Percentiles rank a stretch among this genome's conserved stretches.
Conservation (phyloP, 2,329 filamentous ascomycete species). For the Sphaerulina vaccinii region DNA sequence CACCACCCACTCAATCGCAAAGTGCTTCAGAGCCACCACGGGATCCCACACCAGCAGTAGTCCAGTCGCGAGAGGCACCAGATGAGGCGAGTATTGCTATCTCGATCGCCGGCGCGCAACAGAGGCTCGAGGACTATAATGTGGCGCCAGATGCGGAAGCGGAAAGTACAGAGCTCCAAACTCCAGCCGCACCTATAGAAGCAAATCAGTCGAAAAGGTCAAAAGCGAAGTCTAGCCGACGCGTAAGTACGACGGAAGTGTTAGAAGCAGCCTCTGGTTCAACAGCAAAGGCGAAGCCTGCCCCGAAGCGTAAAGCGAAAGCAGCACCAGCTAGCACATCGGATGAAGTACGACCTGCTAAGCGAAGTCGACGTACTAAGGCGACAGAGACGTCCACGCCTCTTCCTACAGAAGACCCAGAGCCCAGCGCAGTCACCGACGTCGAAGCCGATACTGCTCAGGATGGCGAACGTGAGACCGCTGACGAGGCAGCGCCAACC, state of each 20-base stretch:
- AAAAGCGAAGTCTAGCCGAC: background rate
- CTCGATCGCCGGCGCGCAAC: slow-evolving; percentile 5
- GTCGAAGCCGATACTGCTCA: slow-evolving; percentile 15
- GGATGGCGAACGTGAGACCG: background rate
- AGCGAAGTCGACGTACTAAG: slow-evolving; percentile 4
- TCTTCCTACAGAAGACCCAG: background rate
- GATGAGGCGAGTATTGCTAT: background rate
- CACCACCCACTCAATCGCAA: background rate
- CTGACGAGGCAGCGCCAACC: slow-evolving; percentile 5
- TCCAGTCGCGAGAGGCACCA: background rate
- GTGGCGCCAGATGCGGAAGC: background rate
- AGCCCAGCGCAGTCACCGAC: slow-evolving; percentile 19
- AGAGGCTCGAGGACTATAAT: slow-evolving; percentile 9
- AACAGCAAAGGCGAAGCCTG: background rate
- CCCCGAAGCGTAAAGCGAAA: slow-evolving; percentile 13
- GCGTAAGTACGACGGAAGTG: slow-evolving; percentile 4
- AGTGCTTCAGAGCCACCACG: background rate
- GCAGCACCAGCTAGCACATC: slow-evolving; percentile 6
- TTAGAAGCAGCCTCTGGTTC: slow-evolving; percentile 4
- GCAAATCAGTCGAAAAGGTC: background rate
- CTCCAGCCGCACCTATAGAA: background rate
- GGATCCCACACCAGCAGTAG: background rate
- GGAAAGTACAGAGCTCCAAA: background rate
- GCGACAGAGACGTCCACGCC: background rate
- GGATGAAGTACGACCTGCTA: slow-evolving; percentile 16